Evolutionary conservation across 495 filamentous ascomycete species (phyloP), one percentile per base, ranked within the genome.

Genomic region (Aspergillus wentii): DNA sequence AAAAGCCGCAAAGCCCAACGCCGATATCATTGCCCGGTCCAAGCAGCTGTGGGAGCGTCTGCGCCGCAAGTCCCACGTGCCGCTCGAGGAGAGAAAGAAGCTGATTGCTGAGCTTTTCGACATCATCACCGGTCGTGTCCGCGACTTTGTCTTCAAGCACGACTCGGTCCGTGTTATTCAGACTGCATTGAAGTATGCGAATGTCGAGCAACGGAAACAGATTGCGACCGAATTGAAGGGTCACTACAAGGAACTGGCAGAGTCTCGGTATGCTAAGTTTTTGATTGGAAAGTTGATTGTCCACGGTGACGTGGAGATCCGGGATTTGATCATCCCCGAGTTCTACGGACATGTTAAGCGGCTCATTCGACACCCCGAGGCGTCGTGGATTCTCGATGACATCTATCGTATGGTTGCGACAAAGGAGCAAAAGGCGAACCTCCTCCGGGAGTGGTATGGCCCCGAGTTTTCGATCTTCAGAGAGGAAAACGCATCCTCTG

Each of bases 21-120:
- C 91, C 44, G 88, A 95, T 50, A 78, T 80, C 38, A 81, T 99
- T 43, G 74, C 79, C n/a, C 80, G 86, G 29, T 86, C 88, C 3
- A 97, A 97, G 71, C 88, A 95, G 67, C 72, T 99, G 23, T 99
- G 94, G 94, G 94, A 99, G 66, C 79, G 82, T 40, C 61, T 99
- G 44, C 82, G 94, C 40, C 76, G 86, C 43, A 95, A 95, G 61
- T 94, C 88, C 7, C 86, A 95, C 50, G 85, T 96, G 1, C 83
- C 86, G 13, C 72, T 75, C 39, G 85, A 88, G 27, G 88, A 97
- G 61, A 74, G 94, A 36, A 85, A 91, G 58, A 75, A 81, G 57
- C 75, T 97, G 14, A 83, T 97, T 21, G 76, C 77, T 16, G 90
- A 97, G 68, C 73, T 97, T 5, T 95, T 89, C 58, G 77, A 80